Evolutionary conservation across 768 basidiomycete genomes (phyloP), one percentile per base, ranked within the genome.

Genomic region (Pholiota conissans): DNA sequence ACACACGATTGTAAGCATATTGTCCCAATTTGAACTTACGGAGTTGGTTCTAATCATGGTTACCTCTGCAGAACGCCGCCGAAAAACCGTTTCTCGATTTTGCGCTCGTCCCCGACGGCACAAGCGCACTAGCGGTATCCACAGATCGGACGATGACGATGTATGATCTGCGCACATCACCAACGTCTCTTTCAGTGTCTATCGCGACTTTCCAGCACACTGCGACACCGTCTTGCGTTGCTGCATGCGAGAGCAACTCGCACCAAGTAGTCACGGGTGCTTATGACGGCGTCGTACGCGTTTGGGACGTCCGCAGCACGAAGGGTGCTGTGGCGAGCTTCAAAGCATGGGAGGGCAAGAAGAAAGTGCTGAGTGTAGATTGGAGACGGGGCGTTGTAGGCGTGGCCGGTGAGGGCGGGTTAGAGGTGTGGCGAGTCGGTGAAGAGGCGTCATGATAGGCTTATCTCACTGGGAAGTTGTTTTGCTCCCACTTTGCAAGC

Each of bases 281-380:
- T 0, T 91, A 93, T 66, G 91, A 94, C 56, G 90, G 92, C 10
- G 73, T 86, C 2, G 89, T 86, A 0, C 77, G 90, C 4, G 67
- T 93, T 3, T 94, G 90, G 90, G 91, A 94, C 67, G 66, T 91
- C 24, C 79, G 90, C 3, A 92, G 87, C 63, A 76, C 79, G 14
- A 85, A 86, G 63, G 75, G 78, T 13, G 82, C 89, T 0, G 76
- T 93, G 45, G 78, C 87, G 20, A 84, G 76, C 57, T 87, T 92
- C 66, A 80, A 79, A 47, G 79, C 77, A 2, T 86, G 83, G 81
- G 80, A 84, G 6, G 79, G 79, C 5, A 64, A 65, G 5, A 75
- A 79, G 66, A 89, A 89, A 64, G 77, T 90, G 1, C 62, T 90
- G 56, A 73, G 77, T 55, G 74, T 85, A 22, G 84, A 87, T 66